A percentile compares a stretch with the other conserved stretches of the same genome.
These are phyloP conservation scores for Neurospora discreta DNA, from an alignment of 495 filamentous ascomycete genomes.

Conservation along the genomic window DNA sequence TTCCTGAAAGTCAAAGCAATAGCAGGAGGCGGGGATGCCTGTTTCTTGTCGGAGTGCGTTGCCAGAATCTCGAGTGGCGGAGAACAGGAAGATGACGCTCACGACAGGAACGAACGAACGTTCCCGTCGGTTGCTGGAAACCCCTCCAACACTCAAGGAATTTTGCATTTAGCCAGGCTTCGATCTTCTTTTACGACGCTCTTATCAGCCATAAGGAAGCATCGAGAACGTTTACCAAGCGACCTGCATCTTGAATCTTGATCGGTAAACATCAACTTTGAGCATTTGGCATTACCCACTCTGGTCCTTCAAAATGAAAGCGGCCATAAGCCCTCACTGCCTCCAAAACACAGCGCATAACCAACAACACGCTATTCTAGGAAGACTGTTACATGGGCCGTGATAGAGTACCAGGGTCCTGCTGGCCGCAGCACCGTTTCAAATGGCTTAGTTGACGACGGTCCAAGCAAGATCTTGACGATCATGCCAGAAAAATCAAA, in stretches of 20 bases:
- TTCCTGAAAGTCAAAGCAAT: neutral
- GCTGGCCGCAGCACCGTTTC: neutral
- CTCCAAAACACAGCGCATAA: neutral
- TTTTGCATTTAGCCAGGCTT: neutral
- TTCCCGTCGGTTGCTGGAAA: too few species aligned
- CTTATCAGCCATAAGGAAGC: neutral
- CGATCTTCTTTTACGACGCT: neutral
- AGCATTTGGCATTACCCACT: neutral
- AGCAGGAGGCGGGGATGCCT: neutral
- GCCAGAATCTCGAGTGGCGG: neutral
- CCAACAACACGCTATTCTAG: neutral
- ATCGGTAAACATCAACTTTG: neutral
- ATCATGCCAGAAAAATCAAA: neutral
- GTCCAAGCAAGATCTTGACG: neutral
- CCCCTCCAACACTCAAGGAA: too few species aligned
- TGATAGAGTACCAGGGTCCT: neutral
- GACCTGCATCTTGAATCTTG: neutral
- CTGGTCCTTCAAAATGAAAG: neutral
- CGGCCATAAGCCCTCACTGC: too few species aligned
- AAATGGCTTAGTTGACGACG: neutral
- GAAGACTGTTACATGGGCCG: neutral
- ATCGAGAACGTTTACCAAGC: neutral
- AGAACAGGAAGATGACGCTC: neutral
- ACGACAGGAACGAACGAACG: neutral
- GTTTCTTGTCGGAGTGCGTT: neutral